Evolutionary conservation across 2,329 filamentous ascomycete species (phyloP).

Genomic region (Ascochyta rabiei): DNA sequence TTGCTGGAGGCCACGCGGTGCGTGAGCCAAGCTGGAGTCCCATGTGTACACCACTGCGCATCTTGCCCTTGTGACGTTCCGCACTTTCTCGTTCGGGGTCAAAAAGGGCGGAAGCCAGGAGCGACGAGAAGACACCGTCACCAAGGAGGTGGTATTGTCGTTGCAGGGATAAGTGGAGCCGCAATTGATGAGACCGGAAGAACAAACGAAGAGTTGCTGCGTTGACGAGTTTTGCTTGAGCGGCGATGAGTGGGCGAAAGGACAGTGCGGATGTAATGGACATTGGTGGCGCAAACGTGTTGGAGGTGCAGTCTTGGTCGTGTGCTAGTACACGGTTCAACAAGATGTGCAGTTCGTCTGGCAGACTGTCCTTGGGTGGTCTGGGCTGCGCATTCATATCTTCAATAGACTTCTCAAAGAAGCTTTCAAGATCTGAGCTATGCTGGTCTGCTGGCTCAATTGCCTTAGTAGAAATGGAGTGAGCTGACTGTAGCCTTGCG

Average conservation of each 20-base stretch:
- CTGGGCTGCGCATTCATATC: conserved; percentile 35
- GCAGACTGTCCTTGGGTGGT: conserved; percentile 15
- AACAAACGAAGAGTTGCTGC: conserved; percentile 76
- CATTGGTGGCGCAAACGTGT: conserved; percentile 59
- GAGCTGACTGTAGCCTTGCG: not conserved
- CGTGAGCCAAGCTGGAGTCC: conserved; percentile 82
- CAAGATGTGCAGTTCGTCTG: conserved; percentile 38
- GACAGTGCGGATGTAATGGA: conserved; percentile 69
- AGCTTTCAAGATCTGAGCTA: conserved; percentile 20
- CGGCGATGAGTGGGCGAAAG: conserved; percentile 73
- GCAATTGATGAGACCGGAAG: conserved; percentile 74
- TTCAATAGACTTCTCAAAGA: conserved; percentile 36
- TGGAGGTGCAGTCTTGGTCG: not conserved
- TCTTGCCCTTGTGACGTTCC: conserved; percentile 72
- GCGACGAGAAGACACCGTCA: conserved; percentile 81
- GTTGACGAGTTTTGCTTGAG: conserved; percentile 79
- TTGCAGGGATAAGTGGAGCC: conserved; percentile 75
- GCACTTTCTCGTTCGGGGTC: conserved; percentile 80
- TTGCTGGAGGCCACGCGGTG: conserved; percentile 89
- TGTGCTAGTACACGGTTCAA: conserved; percentile 27
- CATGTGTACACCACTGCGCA: conserved; percentile 70
- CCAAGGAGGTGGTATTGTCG: conserved; percentile 82
- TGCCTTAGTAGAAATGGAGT: not conserved
- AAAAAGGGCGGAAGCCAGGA: conserved; percentile 82
- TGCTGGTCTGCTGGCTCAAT: not conserved